Conservation (phyloP, 75 land plant genomes). For the Selaginella moellendorffii region DNA sequence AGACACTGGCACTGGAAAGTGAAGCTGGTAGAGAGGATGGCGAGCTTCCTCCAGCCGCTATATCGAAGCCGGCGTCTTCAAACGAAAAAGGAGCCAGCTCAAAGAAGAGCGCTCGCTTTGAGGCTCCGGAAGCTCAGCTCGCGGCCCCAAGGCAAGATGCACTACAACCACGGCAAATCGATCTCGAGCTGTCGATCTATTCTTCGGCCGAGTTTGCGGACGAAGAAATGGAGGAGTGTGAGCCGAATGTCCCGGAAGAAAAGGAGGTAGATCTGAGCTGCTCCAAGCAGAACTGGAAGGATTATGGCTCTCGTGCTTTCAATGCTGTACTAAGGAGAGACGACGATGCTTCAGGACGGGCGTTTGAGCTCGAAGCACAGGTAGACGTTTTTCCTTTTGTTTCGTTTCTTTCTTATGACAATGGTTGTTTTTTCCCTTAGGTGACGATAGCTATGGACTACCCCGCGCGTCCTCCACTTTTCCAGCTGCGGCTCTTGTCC, state of each 20-base stretch:
- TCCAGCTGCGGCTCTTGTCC: conserved; percentile 24
- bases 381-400: conserved; percentile 16
- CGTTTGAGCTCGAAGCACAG: conserved; percentile 67
- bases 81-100: conserved; percentile 16
- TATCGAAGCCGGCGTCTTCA: conserved; percentile 25
- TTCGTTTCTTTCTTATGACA: too few relatives aligned
- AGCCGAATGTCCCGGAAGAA: conserved; percentile 26
- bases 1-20: conserved; percentile 13
- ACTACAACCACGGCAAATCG: too few relatives aligned
- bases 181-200: too few relatives aligned
- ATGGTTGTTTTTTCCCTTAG: conserved; percentile 27
- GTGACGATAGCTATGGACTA: conserved; percentile 64
- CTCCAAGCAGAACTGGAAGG: conserved; percentile 33
- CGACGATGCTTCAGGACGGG: conserved; percentile 21
- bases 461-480: conserved; percentile 75
- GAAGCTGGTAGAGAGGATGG: background rate
- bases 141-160: conserved; percentile 28
- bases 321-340: conserved; percentile 41
- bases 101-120: conserved; percentile 17
- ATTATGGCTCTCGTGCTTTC: conserved; percentile 42
- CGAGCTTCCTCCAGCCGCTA: conserved; percentile 19
- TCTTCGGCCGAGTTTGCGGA: too few relatives aligned
- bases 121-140: conserved; percentile 34
- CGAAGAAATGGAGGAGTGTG: too few relatives aligned
- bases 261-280: conserved; percentile 16